Evolutionary conservation across 768 basidiomycete genomes (phyloP).

Genomic region (Boletellus emodensis): DNA sequence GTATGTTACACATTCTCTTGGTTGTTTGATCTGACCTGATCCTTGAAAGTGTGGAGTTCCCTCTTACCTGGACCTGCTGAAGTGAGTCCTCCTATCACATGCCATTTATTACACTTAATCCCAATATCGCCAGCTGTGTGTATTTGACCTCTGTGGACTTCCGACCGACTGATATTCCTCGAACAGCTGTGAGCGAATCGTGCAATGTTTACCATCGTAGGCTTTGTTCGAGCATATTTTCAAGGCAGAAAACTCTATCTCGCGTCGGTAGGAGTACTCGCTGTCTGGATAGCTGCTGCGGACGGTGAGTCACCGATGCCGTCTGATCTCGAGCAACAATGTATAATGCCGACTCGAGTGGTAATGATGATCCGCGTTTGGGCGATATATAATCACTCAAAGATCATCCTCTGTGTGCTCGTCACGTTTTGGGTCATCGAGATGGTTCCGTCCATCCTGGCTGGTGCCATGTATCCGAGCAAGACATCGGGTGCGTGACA

Average conservation of each 20-base stretch:
- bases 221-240: background rate
- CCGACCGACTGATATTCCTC: background rate
- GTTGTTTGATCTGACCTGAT: background rate
- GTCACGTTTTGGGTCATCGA: background rate
- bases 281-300: background rate
- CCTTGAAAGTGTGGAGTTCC: constrained; percentile 1
- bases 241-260: background rate
- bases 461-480: background rate
- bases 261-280: background rate
- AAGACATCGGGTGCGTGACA: background rate
- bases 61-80: background rate
- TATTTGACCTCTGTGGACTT: background rate
- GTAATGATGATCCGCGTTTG: constrained; percentile 9
- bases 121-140: background rate
- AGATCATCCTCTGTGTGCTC: background rate
- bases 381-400: constrained; percentile 10
- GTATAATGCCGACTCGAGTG: background rate
- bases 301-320: background rate
- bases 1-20: background rate
- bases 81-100: background rate
- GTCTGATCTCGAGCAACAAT: background rate
- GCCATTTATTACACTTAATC: background rate
- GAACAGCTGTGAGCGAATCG: constrained; percentile 3
- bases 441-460: background rate
- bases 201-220: background rate